Evolutionary conservation across 257 asterid species (phyloP), one percentile per base, ranked within the genome.

Genomic region (Solanum rostratum): DNA sequence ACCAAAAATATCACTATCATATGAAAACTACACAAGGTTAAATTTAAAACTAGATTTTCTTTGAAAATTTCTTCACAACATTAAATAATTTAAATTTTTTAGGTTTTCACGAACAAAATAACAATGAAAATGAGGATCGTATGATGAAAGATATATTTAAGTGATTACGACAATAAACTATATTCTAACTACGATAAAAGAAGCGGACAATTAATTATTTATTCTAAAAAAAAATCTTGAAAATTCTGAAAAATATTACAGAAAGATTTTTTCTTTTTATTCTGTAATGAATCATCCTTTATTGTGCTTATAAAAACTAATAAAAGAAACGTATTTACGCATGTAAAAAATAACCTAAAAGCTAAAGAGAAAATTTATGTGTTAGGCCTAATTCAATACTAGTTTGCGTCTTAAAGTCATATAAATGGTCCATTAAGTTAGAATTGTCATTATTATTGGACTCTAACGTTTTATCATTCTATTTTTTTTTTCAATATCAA

Each of bases 401-500:
- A 8, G 27, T 55, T 55, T 63, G 71, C 4, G 20, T 29, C 5
- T 63, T 63, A 63, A 63, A 27, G 19, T 4, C 70, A 27, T 27
- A 6, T 27, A 6, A 24, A 27, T 54, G 10, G 41, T 27, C 10
- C 20, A 54, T 54, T 3, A 54, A 63, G 41, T 63, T 15, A 13
- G 5, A 63, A 27, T 24, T 20, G 14, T 13, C 41, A 6, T 63
- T 27, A 14, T 27, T 13, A 22, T 27, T 27, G 9, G 41, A 63
- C 1, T 27, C 12, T 63, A 63, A 63, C n/a, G 6, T 20, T 63
- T 2, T 63, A 63, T 14, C 14, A 12, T 27, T 62, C 0, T 33
- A 3, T 33, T 33, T 4, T 0, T 0, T 0, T 33, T 33, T 33
- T 33, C 6, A n/a, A n/a, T n/a, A n/a, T n/a, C n/a, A n/a, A n/a